These are phyloP conservation scores for Leishmania gerbilli DNA, from an alignment of 208 protist species.

Conservation along the genomic window DNA sequence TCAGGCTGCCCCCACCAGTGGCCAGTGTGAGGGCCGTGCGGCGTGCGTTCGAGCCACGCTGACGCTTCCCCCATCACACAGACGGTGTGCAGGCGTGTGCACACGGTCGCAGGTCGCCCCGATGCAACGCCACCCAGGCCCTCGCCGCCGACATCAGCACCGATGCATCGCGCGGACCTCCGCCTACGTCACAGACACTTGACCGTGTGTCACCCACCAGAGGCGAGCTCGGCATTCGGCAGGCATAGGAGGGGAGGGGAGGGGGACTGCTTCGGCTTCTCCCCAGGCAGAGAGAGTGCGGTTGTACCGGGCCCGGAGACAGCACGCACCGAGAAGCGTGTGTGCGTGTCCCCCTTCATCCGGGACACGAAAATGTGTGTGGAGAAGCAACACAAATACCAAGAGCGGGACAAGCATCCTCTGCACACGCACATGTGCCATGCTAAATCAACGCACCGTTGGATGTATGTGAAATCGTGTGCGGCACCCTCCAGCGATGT, in stretches of 20 bases:
- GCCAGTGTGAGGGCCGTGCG: neutral
- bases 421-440: neutral
- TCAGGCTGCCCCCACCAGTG: neutral
- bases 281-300: neutral
- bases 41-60: neutral
- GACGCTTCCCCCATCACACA: neutral
- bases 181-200: neutral
- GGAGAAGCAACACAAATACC: neutral
- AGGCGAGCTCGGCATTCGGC: neutral
- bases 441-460: neutral
- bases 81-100: no score
- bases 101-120: neutral
- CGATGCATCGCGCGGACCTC: neutral
- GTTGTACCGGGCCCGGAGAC: neutral
- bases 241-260: no score
- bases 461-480: neutral
- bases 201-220: neutral
- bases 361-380: neutral
- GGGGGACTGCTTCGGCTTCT: no score
- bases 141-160: neutral
- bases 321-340: neutral
- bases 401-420: neutral
- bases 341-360: neutral
- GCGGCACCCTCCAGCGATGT: neutral
- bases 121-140: neutral